A percentile compares a stretch with the other conserved stretches of the same genome.
These are phyloP conservation scores for Echites panduratus DNA, from an alignment of 257 asterid genomes.

Conservation along the genomic window DNA sequence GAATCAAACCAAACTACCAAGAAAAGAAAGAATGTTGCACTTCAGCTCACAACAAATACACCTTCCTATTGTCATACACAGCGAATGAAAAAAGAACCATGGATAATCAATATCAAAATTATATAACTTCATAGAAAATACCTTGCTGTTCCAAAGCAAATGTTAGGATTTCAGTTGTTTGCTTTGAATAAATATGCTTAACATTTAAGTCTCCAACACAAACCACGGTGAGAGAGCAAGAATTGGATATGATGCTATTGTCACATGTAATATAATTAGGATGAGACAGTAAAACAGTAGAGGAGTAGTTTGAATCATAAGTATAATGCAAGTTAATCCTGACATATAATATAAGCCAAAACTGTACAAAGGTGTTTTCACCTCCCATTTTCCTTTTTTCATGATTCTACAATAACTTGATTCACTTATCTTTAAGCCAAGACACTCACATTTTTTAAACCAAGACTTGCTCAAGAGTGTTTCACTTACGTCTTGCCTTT, in stretches of 20 bases:
- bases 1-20: neutral
- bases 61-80: neutral
- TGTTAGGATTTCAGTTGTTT: neutral
- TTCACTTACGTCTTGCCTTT: neutral
- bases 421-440: neutral
- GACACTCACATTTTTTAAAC: neutral
- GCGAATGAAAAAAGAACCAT: neutral
- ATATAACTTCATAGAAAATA: neutral
- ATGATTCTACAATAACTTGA: neutral
- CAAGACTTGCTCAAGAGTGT: neutral
- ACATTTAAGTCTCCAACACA: neutral
- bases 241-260: neutral
- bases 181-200: neutral
- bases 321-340: neutral
- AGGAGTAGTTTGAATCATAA: neutral
- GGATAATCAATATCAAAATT: neutral
- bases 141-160: neutral
- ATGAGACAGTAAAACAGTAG: neutral
- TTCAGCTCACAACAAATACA: neutral
- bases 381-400: neutral
- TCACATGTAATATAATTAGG: neutral
- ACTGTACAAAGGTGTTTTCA: neutral
- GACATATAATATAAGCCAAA: neutral
- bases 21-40: neutral
- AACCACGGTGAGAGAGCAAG: neutral